These are phyloP conservation scores for Pichiaceae sp. DNA, from an alignment of 1,139 yeast genomes.

Conservation along the genomic window DNA sequence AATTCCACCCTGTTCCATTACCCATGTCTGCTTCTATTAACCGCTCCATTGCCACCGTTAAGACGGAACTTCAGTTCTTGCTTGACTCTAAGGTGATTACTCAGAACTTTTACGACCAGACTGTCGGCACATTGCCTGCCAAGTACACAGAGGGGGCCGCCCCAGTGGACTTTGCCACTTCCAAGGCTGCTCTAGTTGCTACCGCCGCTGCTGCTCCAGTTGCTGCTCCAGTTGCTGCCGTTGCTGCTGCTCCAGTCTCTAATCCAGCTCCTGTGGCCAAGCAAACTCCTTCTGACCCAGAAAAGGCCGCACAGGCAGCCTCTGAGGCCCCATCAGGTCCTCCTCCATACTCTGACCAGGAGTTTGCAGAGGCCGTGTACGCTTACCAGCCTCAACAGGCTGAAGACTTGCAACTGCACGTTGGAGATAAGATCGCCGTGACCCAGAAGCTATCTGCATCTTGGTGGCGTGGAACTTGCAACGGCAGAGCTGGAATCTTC, in stretches of 20 bases:
- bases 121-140: constrained; percentile 47
- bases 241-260: neutral
- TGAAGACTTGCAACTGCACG: constrained; percentile 58
- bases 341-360: constrained; percentile 19
- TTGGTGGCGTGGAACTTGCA: constrained; percentile 80
- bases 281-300: constrained; percentile 4
- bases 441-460: constrained; percentile 70
- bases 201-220: neutral
- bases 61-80: constrained; percentile 75
- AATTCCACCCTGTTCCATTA: too few species aligned
- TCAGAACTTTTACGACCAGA: constrained; percentile 44
- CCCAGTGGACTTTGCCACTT: constrained; percentile 33
- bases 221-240: neutral
- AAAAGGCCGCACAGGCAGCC: constrained; percentile 6
- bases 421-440: constrained; percentile 64
- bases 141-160: constrained; percentile 48
- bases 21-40: constrained; percentile 52
- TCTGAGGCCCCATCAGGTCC: constrained; percentile 8
- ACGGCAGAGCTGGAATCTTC: constrained; percentile 67
- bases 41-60: constrained; percentile 67
- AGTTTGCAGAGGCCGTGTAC: constrained; percentile 59
- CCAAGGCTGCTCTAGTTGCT: neutral
- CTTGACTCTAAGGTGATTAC: constrained; percentile 70
- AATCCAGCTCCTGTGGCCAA: neutral
- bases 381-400: constrained; percentile 62